Percentiles rank a stretch among this genome's conserved stretches.
Conservation (phyloP, 768 basidiomycete genomes). For the Leccinum obscurum region DNA sequence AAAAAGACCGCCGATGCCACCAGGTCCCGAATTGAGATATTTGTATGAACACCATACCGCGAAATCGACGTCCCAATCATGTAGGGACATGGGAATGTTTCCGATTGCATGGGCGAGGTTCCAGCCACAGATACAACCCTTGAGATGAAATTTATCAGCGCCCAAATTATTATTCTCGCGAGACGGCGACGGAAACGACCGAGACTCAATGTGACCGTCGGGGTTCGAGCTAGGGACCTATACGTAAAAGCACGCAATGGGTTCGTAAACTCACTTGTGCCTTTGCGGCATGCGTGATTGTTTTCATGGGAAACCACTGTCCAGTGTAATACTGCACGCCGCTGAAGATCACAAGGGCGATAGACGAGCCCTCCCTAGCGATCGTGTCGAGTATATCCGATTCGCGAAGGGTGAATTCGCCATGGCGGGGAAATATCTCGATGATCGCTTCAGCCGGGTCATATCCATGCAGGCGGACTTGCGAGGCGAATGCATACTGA, state of each 20-base stretch:
- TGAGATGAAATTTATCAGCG: constrained; percentile 15
- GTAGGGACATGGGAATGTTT: constrained; percentile 85
- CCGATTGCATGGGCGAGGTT: constrained; percentile 96
- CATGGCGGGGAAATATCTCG: constrained; percentile 74
- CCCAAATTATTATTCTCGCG: constrained; percentile 8
- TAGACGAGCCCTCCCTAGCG: constrained; percentile 66
- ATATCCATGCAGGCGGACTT: constrained; percentile 76
- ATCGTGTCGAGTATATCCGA: constrained; percentile 84
- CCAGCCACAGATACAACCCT: constrained; percentile 95
- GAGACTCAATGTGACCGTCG: constrained; percentile 4
- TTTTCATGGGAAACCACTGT: constrained; percentile 87
- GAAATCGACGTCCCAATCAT: constrained; percentile 95
- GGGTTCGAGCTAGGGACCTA: constrained; percentile 8
- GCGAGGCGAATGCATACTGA: constrained; percentile 97
- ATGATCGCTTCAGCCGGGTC: constrained; percentile 73
- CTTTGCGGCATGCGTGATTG: constrained; percentile 82
- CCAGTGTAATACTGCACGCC: constrained; percentile 98
- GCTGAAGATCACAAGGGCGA: constrained; percentile 90
- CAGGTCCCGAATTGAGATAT: constrained; percentile 95
- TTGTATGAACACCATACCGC: constrained; percentile 99
- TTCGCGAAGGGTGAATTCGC: constrained; percentile 83
- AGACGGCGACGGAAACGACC: constrained; percentile 11
- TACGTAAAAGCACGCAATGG: constrained; percentile 29
- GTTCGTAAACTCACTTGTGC: constrained; percentile 58
- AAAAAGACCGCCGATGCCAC: constrained; percentile 94